Evolutionary conservation across 2,329 filamentous ascomycete species (phyloP), one percentile per base, ranked within the genome.

Genomic region (Dactylellina sp.): DNA sequence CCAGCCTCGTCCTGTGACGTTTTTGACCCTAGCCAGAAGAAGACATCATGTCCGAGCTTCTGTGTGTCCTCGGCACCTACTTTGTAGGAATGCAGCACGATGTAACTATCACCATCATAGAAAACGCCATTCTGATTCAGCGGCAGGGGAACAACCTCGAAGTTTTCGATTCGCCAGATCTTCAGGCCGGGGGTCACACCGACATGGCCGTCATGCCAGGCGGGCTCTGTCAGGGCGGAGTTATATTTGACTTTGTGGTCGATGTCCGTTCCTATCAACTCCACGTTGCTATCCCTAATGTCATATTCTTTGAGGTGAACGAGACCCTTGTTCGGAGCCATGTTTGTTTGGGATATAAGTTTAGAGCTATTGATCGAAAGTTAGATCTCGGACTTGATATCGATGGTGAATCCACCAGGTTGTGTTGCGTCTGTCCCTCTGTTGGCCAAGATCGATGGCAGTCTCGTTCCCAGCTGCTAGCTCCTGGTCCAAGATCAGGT

Each of bases 171-270:
- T 12, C 28, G 49, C 49, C 49, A 53, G 12, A 53, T 20, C 12
- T 18, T 18, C 7, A 53, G n/a, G 28, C 49, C 49, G 24, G 49
- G 24, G 16, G 28, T 35, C 7, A 53, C 49, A 18, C 49, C 49
- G 1, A 53, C 49, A 6, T 37, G 25, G 2, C 49, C 25, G 28
- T 53, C 25, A 16, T 53, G 28, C 49, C 49, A 53, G 6, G 49
- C 49, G n/a, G 49, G 49, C 20, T 53, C 49, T 1, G 24, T 37
- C 12, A 35, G 14, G 2, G 49, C 49, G 9, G 24, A 35, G 25
- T 53, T 53, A 25, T 53, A 53, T 37, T 53, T 53, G 25, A 53
- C 25, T 37, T 53, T 53, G 25, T 53, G 49, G 16, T 53, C 49
- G 16, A 53, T 18, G 25, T 53, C 49, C 6, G 24, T 53, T 2